A percentile compares a stretch with the other conserved stretches of the same genome.
Conservation (phyloP, 1,284 basidiomycete species). For the Marasmius fiardii region DNA sequence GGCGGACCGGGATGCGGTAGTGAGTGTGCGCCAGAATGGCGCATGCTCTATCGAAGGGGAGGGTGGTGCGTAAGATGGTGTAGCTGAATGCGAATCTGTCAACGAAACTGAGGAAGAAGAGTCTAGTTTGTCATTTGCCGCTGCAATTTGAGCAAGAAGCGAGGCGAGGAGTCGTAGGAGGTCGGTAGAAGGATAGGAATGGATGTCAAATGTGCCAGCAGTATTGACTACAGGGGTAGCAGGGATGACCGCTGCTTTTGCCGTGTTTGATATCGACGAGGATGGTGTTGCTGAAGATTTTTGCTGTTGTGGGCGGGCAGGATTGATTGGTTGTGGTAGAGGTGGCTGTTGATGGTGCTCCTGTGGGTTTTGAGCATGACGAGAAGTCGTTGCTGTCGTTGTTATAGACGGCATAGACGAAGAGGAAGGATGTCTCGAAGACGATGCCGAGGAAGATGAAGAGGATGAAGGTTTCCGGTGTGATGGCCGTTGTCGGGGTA, state of each 20-base stretch:
- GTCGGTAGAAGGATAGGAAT: slow-evolving; percentile 62
- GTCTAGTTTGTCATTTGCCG: slow-evolving; percentile 75
- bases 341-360: not conserved
- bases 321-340: not conserved
- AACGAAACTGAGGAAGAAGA: slow-evolving; percentile 22
- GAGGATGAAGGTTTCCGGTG: slow-evolving; percentile 17
- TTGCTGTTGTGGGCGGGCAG: not conserved
- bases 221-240: not conserved
- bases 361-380: slow-evolving; percentile 4
- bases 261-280: slow-evolving; percentile 5
- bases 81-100: slow-evolving; percentile 15
- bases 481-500: not conserved
- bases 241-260: not conserved
- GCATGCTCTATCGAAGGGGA: slow-evolving; percentile 25
- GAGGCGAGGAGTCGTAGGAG: slow-evolving; percentile 88
- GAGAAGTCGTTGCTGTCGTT: slow-evolving; percentile 16
- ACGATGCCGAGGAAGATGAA: slow-evolving; percentile 19
- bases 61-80: slow-evolving; percentile 19
- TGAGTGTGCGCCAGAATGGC: slow-evolving; percentile 62
- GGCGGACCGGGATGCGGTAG: slow-evolving; percentile 77
- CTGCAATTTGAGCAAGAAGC: slow-evolving; percentile 88
- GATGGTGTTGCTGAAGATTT: not conserved
- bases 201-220: slow-evolving; percentile 48
- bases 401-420: slow-evolving; percentile 16
- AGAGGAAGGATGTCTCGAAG: slow-evolving; percentile 10